Evolutionary conservation across 352 stramenopile species (phyloP).

Genomic region (Bremia lactucae): DNA sequence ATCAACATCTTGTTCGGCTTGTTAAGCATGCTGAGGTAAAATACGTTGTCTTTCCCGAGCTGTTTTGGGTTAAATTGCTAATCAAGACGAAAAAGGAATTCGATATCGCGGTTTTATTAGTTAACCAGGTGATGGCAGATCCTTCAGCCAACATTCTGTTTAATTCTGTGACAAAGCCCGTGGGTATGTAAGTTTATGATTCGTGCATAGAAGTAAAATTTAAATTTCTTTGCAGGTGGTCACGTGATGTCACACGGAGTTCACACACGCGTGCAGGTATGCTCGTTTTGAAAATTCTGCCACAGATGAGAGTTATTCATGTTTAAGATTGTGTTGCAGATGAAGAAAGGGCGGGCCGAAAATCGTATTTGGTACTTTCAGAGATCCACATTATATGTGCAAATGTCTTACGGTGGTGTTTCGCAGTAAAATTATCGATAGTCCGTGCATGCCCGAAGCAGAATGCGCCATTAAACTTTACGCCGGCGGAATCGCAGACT

Average conservation of each 20-base stretch:
- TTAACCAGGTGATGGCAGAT: slow-evolving; percentile 89
- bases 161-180: slow-evolving; percentile 72
- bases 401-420: slow-evolving; percentile 3
- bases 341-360: slow-evolving; percentile 88
- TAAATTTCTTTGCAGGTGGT: slow-evolving; percentile 32
- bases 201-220: too few relatives aligned
- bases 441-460: slow-evolving; percentile 77
- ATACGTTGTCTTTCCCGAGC: neutral
- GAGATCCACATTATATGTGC: neutral
- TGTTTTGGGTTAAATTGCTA: neutral
- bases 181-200: too few relatives aligned
- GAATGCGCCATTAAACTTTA: slow-evolving; percentile 72
- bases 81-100: slow-evolving; percentile 65
- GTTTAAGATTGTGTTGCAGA: slow-evolving; percentile 36
- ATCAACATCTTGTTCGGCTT: slow-evolving; percentile 79
- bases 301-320: neutral
- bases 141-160: slow-evolving; percentile 79
- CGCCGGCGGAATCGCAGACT: slow-evolving; percentile 46
- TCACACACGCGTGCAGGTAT: slow-evolving; percentile 90
- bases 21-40: slow-evolving; percentile 69
- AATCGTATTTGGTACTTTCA: slow-evolving; percentile 70
- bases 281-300: neutral
- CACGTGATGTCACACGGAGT: slow-evolving; percentile 95
- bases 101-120: slow-evolving; percentile 87
- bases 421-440: slow-evolving; percentile 74